phyloP scores from a whole-genome alignment of 1,284 basidiomycete genomes.

The Ustilago hordei region DNA sequence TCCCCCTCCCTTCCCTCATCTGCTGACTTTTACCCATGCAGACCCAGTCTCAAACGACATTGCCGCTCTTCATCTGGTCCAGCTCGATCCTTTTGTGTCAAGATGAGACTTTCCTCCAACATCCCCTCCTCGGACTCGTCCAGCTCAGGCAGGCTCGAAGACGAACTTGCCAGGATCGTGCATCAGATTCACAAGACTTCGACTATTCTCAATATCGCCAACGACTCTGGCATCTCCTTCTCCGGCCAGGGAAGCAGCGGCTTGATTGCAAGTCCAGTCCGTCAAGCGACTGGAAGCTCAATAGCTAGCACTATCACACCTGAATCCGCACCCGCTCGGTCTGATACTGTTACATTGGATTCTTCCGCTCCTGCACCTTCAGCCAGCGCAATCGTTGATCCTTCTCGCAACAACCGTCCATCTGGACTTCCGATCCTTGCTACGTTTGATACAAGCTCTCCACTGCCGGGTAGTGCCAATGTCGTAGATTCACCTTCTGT shows the following conservation, averaged over 20 bases:
- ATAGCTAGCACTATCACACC: constrained; percentile 53
- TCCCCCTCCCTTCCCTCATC: constrained; percentile 11
- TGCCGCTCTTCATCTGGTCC: constrained; percentile 23
- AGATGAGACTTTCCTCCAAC: constrained; percentile 19
- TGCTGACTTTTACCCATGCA: constrained; percentile 9
- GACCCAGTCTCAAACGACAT: constrained; percentile 31
- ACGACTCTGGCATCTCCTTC: constrained; percentile 55
- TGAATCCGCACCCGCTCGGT: constrained; percentile 27
- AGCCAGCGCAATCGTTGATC: not conserved
- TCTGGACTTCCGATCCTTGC: constrained; percentile 15
- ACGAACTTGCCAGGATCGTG: constrained; percentile 26
- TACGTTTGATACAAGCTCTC: constrained; percentile 17
- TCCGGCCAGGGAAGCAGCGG: constrained; percentile 10
- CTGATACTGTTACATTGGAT: constrained; percentile 31
- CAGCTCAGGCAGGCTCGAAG: constrained; percentile 21
- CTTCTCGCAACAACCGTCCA: constrained; percentile 1
- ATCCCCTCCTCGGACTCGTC: constrained; percentile 9
- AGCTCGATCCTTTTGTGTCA: constrained; percentile 26
- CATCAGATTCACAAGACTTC: constrained; percentile 44
- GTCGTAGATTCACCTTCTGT: constrained; percentile 41
- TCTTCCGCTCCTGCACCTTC: not conserved
- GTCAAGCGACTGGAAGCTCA: constrained; percentile 41
- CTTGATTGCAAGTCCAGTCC: not conserved
- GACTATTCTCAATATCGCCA: constrained; percentile 45
- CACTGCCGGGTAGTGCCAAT: constrained; percentile 7